Evolutionary conservation across 805 yeast species (phyloP).

Genomic region (Vanderwaltozyma tropicalis): DNA sequence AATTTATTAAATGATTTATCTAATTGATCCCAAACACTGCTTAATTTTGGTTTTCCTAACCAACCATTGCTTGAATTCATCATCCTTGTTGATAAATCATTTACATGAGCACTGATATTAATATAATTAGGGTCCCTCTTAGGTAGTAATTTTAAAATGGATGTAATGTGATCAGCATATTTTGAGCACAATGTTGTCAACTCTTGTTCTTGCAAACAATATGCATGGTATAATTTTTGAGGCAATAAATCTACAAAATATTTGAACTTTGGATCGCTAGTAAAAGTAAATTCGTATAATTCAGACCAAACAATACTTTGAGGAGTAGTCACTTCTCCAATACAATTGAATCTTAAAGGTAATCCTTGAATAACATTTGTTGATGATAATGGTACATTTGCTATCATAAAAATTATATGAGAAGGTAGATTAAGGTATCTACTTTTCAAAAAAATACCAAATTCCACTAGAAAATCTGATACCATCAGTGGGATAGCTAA

Average conservation of each 20-base stretch:
- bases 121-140: constrained; percentile 30
- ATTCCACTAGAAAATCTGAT: constrained; percentile 37
- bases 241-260: constrained; percentile 45
- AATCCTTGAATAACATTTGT: constrained; percentile 18
- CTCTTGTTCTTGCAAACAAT: constrained; percentile 59
- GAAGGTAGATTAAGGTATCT: constrained; percentile 31
- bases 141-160: constrained; percentile 31
- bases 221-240: constrained; percentile 58
- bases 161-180: constrained; percentile 45
- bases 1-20: constrained; percentile 70
- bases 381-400: constrained; percentile 36
- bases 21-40: constrained; percentile 79
- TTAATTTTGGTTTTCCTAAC: constrained; percentile 70
- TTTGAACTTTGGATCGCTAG: constrained; percentile 25
- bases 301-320: constrained; percentile 52
- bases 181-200: constrained; percentile 46
- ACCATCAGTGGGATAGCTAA: constrained; percentile 19
- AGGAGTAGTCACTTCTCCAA: constrained; percentile 32
- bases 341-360: constrained; percentile 30
- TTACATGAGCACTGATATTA: constrained; percentile 26
- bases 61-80: constrained; percentile 52
- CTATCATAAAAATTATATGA: constrained; percentile 37
- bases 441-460: constrained; percentile 38
- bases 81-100: constrained; percentile 36
- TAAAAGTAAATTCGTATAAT: constrained; percentile 45